Evolutionary conservation across 1,284 basidiomycete genomes (phyloP), one percentile per base, ranked within the genome.

Genomic region (Cerrena zonata): DNA sequence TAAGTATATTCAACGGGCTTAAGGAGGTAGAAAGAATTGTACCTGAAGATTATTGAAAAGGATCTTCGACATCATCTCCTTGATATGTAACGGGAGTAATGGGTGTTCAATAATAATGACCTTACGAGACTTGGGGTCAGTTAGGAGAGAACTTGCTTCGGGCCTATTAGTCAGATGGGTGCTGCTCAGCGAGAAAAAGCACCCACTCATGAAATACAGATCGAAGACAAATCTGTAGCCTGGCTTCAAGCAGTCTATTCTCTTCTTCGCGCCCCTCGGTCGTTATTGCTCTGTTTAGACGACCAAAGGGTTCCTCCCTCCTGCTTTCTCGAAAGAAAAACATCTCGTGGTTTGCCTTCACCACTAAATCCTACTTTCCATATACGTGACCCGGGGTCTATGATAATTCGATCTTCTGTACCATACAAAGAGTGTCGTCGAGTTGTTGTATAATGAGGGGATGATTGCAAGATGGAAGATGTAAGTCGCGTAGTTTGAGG

Each of bases 291-390:
- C 82, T 73, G 45, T 69, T 74, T 46, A 86, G 74, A n/a, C 15
- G 67, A 74, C 87, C 86, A 89, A 24, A 89, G 60, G 25, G 67
- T 61, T 18, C 69, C 63, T 24, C 72, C 69, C 18, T 40, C 39
- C 39, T 40, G 7, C 7, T 18, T 7, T 19, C 39, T 40, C 0
- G 79, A 75, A 55, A 78, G 78, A 65, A 90, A 84, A 22, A 91
- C 80, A 55, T 90, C 83, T 56, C 90, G 70, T 13, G 91, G 89
- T 53, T 79, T 76, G n/a, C 87, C 85, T 71, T 93, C 91, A 18
- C 91, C 90, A 63, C 88, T 91, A 69, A 93, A 92, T 1, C 91
- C 91, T 5, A 89, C 86, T 68, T 91, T 91, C 89, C 90, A 92
- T 51, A 91, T 76, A 46, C 81, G 77, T 44, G 86, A 90, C 41